Percentiles rank a stretch among this genome's conserved stretches.
These are phyloP conservation scores for Zygotorulaspora sp. DNA, from an alignment of 805 yeast genomes.

Conservation along the genomic window DNA sequence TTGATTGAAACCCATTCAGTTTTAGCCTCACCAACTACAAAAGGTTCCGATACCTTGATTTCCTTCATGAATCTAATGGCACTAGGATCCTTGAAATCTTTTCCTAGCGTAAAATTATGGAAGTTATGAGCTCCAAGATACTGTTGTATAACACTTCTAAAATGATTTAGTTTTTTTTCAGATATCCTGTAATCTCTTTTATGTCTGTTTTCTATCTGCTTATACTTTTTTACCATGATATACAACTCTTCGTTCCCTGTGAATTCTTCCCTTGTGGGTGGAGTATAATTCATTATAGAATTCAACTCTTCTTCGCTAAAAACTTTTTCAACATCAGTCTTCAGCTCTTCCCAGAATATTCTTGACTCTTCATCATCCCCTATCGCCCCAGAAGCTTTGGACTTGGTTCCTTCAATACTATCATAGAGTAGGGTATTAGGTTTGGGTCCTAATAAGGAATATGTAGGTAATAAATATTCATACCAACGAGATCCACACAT, in stretches of 20 bases:
- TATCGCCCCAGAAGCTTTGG: conserved; percentile 53
- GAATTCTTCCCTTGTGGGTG: conserved; percentile 38
- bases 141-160: conserved; percentile 63
- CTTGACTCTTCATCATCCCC: conserved; percentile 64
- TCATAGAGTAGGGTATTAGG: conserved; percentile 64
- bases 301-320: conserved; percentile 29
- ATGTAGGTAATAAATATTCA: conserved; percentile 90
- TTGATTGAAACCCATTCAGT: conserved; percentile 96
- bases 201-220: conserved; percentile 57
- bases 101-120: conserved; percentile 84
- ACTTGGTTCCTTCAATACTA: conserved; percentile 50
- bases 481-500: conserved; percentile 95
- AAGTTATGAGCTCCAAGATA: conserved; percentile 90
- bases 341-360: conserved; percentile 64
- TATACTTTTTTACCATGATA: conserved; percentile 46
- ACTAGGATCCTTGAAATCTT: conserved; percentile 75
- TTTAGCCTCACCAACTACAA: conserved; percentile 81
- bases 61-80: conserved; percentile 78
- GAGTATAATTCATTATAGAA: conserved; percentile 28
- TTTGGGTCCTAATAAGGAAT: conserved; percentile 85
- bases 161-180: conserved; percentile 51
- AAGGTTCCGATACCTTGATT: conserved; percentile 78
- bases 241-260: conserved; percentile 38
- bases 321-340: conserved; percentile 36
- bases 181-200: conserved; percentile 69